These are phyloP conservation scores for Penicillium brasilianum DNA, from an alignment of 2,329 filamentous ascomycete genomes.

Conservation along the genomic window DNA sequence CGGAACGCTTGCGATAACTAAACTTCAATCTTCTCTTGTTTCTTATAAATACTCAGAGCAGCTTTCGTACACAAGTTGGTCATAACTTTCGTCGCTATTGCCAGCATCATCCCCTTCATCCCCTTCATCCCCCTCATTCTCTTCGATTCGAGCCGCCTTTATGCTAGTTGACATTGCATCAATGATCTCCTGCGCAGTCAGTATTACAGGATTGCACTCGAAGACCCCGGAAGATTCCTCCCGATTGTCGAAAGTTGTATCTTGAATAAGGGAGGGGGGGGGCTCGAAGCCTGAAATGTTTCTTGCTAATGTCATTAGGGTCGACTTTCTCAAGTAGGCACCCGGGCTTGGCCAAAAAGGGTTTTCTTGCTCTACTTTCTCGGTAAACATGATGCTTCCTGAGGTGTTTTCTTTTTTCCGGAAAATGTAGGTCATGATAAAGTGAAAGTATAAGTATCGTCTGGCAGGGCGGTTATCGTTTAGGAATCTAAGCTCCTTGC, in stretches of 20 bases:
- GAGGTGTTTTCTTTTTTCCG: background rate
- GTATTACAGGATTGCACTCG: background rate
- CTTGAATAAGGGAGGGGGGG: background rate
- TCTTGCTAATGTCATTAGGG: background rate
- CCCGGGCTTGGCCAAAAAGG: background rate
- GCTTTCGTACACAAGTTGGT: background rate
- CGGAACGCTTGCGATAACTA: no score
- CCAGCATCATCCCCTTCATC: no score
- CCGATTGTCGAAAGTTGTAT: background rate
- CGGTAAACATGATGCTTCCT: background rate
- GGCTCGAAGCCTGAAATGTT: background rate
- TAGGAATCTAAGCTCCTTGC: background rate
- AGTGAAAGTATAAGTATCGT: background rate
- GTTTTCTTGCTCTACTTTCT: background rate
- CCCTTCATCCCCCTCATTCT: background rate
- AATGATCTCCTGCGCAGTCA: background rate
- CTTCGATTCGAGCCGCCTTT: background rate
- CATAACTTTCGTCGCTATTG: background rate
- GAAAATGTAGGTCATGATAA: background rate
- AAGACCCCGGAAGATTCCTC: background rate
- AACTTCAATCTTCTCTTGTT: no score
- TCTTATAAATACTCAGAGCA: slow-evolving; percentile 3
- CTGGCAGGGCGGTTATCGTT: background rate
- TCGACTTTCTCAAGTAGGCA: background rate
- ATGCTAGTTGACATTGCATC: background rate